Conservation (phyloP, 352 stramenopile species). For the Plasmopara viticola region DNA sequence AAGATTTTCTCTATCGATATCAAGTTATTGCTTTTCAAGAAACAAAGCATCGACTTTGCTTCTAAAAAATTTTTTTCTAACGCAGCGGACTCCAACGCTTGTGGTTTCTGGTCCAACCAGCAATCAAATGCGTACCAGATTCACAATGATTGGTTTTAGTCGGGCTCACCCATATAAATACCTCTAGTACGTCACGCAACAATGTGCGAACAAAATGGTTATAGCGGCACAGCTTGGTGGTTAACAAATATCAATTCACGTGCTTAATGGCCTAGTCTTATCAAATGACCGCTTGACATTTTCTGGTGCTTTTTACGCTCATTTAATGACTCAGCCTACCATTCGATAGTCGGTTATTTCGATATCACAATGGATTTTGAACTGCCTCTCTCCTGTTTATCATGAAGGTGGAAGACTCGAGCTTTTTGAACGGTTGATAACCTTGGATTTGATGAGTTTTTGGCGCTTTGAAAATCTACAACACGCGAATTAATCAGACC, state of each 20-base stretch:
- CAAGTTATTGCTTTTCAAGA: conserved; percentile 2
- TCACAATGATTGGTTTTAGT: not conserved
- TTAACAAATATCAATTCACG: not conserved
- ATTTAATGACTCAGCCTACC: not conserved
- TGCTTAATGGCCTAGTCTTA: not conserved
- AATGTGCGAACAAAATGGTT: not conserved
- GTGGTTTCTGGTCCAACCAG: not conserved
- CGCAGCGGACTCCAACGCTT: not conserved
- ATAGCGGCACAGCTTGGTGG: not conserved
- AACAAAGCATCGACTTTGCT: not conserved
- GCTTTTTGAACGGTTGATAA: not conserved
- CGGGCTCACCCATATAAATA: not conserved
- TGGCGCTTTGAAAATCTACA: not conserved
- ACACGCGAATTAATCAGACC: not conserved
- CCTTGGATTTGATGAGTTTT: not conserved
- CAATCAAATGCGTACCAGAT: not conserved
- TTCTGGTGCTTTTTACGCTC: not conserved
- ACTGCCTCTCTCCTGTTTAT: not conserved
- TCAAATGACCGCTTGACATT: not conserved
- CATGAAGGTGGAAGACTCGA: not conserved
- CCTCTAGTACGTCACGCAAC: not conserved
- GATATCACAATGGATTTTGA: not conserved
- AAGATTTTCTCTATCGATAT: not conserved
- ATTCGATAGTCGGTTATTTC: not conserved
- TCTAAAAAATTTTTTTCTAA: not conserved